Evolutionary conservation across 2,329 filamentous ascomycete species (phyloP).

Genomic region (Endothia cerciana): DNA sequence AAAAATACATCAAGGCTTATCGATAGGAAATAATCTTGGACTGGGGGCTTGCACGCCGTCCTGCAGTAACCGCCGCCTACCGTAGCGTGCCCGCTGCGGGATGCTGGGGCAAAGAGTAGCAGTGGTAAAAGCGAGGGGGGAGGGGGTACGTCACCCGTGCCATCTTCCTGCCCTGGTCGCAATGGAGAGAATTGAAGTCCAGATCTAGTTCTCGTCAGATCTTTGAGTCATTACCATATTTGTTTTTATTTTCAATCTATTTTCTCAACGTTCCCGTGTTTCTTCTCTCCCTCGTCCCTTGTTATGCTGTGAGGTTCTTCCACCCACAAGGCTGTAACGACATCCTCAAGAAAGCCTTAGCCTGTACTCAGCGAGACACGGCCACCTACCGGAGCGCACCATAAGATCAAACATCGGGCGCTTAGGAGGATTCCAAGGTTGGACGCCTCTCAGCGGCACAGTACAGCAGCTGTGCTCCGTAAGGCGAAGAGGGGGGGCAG

Average conservation of each 20-base stretch:
- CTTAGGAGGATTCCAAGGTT: not conserved
- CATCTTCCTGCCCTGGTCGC: too few species aligned
- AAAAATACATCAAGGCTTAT: slow-evolving; percentile 16
- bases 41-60: not conserved
- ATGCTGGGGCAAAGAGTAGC: too few species aligned
- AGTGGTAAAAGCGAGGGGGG: too few species aligned
- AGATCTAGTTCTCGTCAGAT: too few species aligned
- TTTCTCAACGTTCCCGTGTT: not conserved
- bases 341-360: not conserved
- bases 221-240: too few species aligned
- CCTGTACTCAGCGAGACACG: not conserved
- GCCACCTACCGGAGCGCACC: not conserved
- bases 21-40: not conserved
- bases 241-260: not conserved
- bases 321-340: not conserved
- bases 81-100: too few species aligned
- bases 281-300: not conserved
- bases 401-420: not conserved
- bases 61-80: too few species aligned
- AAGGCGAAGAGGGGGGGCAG: not conserved
- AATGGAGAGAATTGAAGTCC: too few species aligned
- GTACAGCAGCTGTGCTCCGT: not conserved
- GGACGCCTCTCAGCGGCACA: not conserved
- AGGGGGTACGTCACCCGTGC: too few species aligned
- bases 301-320: not conserved